These are phyloP conservation scores for Cercis canadensis DNA, from an alignment of 306 rosid species.

Conservation along the genomic window DNA sequence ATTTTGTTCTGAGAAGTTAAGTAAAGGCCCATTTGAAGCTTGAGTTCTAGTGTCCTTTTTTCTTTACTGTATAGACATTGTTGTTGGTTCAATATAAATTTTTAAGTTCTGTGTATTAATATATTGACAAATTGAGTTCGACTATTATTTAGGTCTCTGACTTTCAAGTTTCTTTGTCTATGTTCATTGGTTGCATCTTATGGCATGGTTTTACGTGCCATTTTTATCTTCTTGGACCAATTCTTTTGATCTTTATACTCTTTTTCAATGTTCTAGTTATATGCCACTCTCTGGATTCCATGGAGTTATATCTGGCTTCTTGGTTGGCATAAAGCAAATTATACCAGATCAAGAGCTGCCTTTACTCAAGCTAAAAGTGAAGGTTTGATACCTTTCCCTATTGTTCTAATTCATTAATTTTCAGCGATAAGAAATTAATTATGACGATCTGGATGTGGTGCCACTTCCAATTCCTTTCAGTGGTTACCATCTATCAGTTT, in stretches of 20 bases:
- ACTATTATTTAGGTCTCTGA: neutral
- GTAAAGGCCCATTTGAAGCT: neutral
- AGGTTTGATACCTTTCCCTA: constrained; percentile 53
- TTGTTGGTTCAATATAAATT: neutral
- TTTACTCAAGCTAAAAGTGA: constrained; percentile 65
- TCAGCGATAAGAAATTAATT: constrained; percentile 10
- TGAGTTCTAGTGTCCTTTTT: constrained; percentile 1
- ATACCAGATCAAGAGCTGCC: constrained; percentile 95
- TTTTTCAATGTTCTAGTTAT: constrained; percentile 58
- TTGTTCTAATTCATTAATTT: neutral
- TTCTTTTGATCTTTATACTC: constrained; percentile 13
- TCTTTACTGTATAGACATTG: constrained; percentile 31
- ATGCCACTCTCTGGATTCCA: constrained; percentile 90
- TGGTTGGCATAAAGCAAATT: constrained; percentile 97
- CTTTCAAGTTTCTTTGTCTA: neutral
- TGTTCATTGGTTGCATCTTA: constrained; percentile 17
- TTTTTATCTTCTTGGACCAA: constrained; percentile 19
- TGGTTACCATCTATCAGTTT: constrained; percentile 82
- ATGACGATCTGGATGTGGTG: constrained; percentile 29
- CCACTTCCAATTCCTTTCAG: constrained; percentile 56
- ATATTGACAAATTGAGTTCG: constrained; percentile 5
- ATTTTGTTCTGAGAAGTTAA: constrained; percentile 17
- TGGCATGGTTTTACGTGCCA: neutral
- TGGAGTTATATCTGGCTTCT: constrained; percentile 85
- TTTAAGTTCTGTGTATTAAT: neutral